Evolutionary conservation across 164 flowering plant genomes (phyloP).

Genomic region (Stephania japonica): DNA sequence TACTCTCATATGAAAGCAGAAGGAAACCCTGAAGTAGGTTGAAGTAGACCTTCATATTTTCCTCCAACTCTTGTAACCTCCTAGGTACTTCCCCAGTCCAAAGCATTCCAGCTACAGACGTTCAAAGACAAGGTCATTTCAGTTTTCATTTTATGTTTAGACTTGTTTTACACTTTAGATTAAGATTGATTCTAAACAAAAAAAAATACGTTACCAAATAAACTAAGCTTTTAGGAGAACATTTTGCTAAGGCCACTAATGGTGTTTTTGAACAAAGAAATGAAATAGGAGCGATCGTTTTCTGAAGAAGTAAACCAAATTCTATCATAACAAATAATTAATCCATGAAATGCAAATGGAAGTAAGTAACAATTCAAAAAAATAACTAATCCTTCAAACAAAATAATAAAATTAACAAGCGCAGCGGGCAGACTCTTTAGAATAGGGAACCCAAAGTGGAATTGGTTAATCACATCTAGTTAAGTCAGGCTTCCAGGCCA

Average conservation of each 20-base stretch:
- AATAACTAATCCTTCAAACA: neutral
- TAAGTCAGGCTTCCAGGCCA: too few species aligned
- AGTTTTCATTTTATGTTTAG: neutral
- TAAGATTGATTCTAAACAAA: neutral
- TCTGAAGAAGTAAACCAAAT: neutral
- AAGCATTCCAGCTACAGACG: constrained; percentile 72
- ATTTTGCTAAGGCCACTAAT: neutral
- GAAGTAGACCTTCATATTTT: constrained; percentile 68
- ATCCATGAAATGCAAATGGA: too few species aligned
- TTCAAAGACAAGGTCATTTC: neutral
- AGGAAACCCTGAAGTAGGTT: constrained; percentile 79
- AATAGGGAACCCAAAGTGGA: neutral
- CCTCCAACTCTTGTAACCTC: constrained; percentile 46
- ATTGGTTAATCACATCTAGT: too few species aligned
- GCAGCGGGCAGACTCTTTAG: neutral
- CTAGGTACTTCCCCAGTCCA: constrained; percentile 59
- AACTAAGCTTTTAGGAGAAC: neutral
- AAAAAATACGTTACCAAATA: too few species aligned
- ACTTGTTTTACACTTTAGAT: neutral
- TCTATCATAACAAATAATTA: neutral
- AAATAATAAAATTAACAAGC: neutral
- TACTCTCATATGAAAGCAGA: constrained; percentile 65
- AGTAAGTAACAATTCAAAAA: too few species aligned
- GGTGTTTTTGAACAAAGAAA: neutral
- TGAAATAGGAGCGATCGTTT: neutral